Evolutionary conservation across 2,329 filamentous ascomycete species (phyloP).

Genomic region (Exophiala phaeomuriformis): DNA sequence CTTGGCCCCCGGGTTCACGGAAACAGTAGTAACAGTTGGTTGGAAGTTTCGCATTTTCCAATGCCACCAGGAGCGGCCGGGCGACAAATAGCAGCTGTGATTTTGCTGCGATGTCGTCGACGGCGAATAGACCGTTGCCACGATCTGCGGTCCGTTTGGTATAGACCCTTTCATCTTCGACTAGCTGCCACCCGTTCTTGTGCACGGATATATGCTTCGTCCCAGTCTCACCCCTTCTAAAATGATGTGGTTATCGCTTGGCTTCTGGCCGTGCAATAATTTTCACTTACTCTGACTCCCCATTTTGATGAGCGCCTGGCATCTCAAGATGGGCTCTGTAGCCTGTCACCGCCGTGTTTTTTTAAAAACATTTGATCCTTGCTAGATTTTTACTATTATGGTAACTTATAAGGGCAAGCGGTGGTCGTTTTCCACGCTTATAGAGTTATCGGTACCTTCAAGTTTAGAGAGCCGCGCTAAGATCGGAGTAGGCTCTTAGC

Average conservation of each 20-base stretch:
- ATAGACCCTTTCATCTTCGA: constrained; percentile 5
- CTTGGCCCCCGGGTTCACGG: constrained; percentile 11
- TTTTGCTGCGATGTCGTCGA: constrained; percentile 41
- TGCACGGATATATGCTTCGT: not conserved
- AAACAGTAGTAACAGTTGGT: constrained; percentile 55
- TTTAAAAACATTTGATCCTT: too few relatives aligned
- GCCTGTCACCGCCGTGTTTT: too few relatives aligned
- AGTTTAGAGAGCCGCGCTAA: too few relatives aligned
- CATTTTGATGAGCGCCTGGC: too few relatives aligned
- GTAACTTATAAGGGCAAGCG: too few relatives aligned
- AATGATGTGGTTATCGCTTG: not conserved
- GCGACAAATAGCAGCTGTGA: constrained; percentile 44
- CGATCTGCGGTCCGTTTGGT: constrained; percentile 3
- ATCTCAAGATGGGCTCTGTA: too few relatives aligned
- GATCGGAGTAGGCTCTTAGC: too few relatives aligned
- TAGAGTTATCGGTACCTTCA: too few relatives aligned
- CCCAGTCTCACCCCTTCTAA: not conserved
- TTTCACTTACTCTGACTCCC: too few relatives aligned
- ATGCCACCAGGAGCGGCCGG: constrained; percentile 48
- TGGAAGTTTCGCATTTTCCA: constrained; percentile 46
- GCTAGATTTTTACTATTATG: too few relatives aligned
- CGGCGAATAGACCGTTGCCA: constrained; percentile 52
- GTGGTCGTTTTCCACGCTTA: too few relatives aligned
- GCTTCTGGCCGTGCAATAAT: too few relatives aligned
- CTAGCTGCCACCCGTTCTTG: not conserved